Base-by-base conservation (phyloP, 768 basidiomycete species). In the Lactifluus piperatus region DNA sequence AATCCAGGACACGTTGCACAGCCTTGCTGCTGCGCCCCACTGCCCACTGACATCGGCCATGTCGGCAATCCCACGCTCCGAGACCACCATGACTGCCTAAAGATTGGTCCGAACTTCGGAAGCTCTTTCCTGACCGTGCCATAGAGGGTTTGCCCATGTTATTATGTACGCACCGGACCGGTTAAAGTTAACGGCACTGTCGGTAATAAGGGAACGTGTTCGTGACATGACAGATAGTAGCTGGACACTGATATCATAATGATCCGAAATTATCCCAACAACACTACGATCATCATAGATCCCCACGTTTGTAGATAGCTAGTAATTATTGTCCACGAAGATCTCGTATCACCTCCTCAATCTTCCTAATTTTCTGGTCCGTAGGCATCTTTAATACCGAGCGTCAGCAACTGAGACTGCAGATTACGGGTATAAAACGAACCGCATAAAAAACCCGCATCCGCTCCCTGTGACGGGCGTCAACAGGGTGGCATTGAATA, bases 391-490 rank as follows among this genome's bases (percentile, higher is more conserved):
- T 57, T 16, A 58, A 36, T 30, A 22, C 3, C 13, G 39, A 20
- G 18, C 27, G 9, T 60, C 32, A 27, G 18, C 44, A 36, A 49
- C 41, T 5, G 43, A 26, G 44, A 30, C 9, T 48, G 29, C 26
- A 49, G 0, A 30, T 47, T n/a, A 46, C 9, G 26, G n/a, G 32
- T 11, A 36, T 1, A 27, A 29, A 27, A 68, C 76, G 18, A 63
- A 80, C 82, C 70, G 79, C 71, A 51, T 74, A 79, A 63, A 84
- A 84, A 22, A 58, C 30, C 64, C 81, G 75, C 81, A 84, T 80
- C 53, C 71, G 63, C 52, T 63, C 68, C 50, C 70, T 77, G 24
- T 75, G 74, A 34, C 73, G 72, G 16, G 72, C 72, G 57, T 72
- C 69, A 10, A 69, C 75, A 1, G 71, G 71, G 52, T 73, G 67